Base-by-base conservation (phyloP, 116 monocot genomes). In the Trichopus zeylanicus region DNA sequence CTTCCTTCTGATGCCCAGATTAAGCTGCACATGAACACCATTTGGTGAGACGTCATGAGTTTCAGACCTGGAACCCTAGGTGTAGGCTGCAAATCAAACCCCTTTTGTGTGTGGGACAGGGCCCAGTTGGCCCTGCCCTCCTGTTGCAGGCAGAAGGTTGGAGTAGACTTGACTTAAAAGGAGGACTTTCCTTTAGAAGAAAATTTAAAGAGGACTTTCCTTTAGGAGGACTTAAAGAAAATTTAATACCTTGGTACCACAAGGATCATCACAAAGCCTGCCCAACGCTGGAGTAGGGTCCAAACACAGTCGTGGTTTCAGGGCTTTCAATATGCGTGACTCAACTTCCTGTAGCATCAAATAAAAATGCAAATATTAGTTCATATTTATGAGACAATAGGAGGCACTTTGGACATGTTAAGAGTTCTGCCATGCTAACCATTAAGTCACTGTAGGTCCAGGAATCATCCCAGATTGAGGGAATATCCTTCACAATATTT, bases 401-500 rank as follows among this genome's bases (percentile, higher is more conserved):
- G 4, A 18, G 6, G 7, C 30, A 18, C 32, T 29, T 20, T 31
- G n/a, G 15, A 8, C 24, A 60, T 29, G 60, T 8, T 26, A 65
- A 26, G n/a, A 67, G 21, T 16, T 34, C 29, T 62, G 29, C 26
- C 54, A 62, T 64, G 46, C 76, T 70, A 22, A 98, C 97, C 87
- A 98, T 58, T 27, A 88, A 56, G 81, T 98, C 88, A 20, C 88
- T 64, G 54, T 98, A 98, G 10, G 91, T 98, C 97, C 97, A 98
- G 24, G 91, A 79, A 61, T 88, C 91, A 80, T 91, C 97, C 55
- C 88, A 79, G 26, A 98, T 78, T 15, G 66, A 62, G 38, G 79
- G 72, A 67, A 98, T 91, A 54, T 98, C 97, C 57, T 87, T 98
- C n/a, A 91, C 82, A 73, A 98, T 70, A 78, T 98, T 91, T 70